Evolutionary conservation across 352 stramenopile species (phyloP), one percentile per base, ranked within the genome.

Genomic region (Pythium scleroteichum): DNA sequence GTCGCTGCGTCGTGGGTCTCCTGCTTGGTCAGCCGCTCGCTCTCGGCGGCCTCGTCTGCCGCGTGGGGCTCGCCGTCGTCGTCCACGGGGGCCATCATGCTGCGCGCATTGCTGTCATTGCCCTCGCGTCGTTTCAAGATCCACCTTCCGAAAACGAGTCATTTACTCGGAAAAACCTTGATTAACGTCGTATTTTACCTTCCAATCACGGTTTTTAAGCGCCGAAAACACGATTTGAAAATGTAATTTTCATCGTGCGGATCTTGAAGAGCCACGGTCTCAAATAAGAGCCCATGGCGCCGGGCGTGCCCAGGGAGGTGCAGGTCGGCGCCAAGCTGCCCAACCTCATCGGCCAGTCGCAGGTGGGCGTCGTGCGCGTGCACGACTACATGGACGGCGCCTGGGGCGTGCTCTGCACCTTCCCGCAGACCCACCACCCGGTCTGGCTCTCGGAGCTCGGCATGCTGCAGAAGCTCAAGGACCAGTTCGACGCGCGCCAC

Each of bases 371-470:
- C 48, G 68, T 94, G 38, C 77, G 80, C 29, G 72, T 82, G 19
- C 81, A 90, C 10, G 85, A 94, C 66, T 88, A 88, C 61, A 73
- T 94, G 32, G 69, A 85, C 19, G 85, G 79, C 23, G 66, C 72
- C 23, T 94, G 85, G 82, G 81, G 78, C 23, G 63, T 90, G 39
- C 61, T 94, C 45, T 77, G 73, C 50, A 87, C 79, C 20, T 92
- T 92, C 71, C 82, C 82, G 45, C 75, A 85, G 54, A 73, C 76
- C 12, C 79, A 82, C 54, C 80, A 92, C 64, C 85, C 85, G 0
- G 84, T 91, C 39, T 94, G 85, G 82, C 63, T 83, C 19, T 88
- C 85, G 26, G 85, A 94, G 55, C 71, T 94, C 22, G 85, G 85
- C 23, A 85, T 88, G 53, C 56, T 94, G 51, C 81, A 91, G 53